Evolutionary conservation across 495 filamentous ascomycete genomes (phyloP), one percentile per base, ranked within the genome.

Genomic region (Penicillium lagena): DNA sequence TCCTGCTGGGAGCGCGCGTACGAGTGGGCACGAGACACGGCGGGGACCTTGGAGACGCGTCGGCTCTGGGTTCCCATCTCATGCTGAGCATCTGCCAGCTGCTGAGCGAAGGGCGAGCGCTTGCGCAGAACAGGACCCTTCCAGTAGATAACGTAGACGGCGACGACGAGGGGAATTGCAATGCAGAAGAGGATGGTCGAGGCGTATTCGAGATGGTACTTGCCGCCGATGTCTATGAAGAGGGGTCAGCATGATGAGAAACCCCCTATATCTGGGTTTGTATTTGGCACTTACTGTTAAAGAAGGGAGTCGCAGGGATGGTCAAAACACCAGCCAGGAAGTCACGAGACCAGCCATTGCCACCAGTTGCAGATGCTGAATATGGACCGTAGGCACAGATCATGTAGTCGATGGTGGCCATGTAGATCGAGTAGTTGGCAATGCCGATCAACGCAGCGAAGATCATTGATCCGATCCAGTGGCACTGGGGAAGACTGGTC

Each of bases 281-380:
- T 36, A 13, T 22, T 14, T 42, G 14, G 42, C 29, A 68, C 66
- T 59, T 49, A 68, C 63, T 77, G 12, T 57, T 40, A 41, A 66
- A 86, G 68, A 85, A 89, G 6, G 85, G 87, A 0, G 81, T 86
- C 0, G 87, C 86, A 1, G 79, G 80, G 32, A 87, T 72, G 9
- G 87, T 89, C 29, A 88, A 70, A 7, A 88, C 74, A 70, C 88
- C 88, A 42, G 88, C 88, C 9, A 94, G 67, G 67, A 94, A 86
- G 60, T 94, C 88, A 50, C 88, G 77, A 39, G 87, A 71, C 76
- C 75, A 85, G 46, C 81, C 83, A 52, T 87, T 87, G 35, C 83
- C 83, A 45, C 83, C 83, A 7, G 83, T 87, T 0, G 83, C 83
- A 7, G 81, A 85, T 6, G 83, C 81, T 4, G 82, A 83, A 65